Conservation (phyloP, 768 basidiomycete genomes). For the Tulasnella sp. region DNA sequence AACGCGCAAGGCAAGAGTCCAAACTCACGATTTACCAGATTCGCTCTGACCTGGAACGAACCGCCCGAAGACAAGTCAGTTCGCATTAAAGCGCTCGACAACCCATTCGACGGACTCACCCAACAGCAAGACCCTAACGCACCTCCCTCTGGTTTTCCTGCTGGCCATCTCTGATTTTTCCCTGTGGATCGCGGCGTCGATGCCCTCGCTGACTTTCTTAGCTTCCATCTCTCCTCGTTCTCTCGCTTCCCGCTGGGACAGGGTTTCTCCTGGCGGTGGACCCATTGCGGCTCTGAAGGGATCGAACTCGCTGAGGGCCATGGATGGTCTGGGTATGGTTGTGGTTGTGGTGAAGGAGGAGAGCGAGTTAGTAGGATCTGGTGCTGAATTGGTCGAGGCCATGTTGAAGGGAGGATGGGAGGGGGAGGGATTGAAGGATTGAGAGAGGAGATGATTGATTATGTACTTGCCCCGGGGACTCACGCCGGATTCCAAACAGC, state of each 20-base stretch:
- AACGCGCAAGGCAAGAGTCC: neutral
- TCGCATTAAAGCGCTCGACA: slow-evolving; percentile 30
- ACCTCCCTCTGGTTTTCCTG: slow-evolving; percentile 37
- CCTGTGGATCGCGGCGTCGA: slow-evolving; percentile 64
- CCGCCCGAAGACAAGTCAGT: slow-evolving; percentile 25
- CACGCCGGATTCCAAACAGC: neutral
- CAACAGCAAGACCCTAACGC: slow-evolving; percentile 66
- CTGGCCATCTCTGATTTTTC: slow-evolving; percentile 48
- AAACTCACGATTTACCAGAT: slow-evolving; percentile 6
- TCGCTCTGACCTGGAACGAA: slow-evolving; percentile 15
- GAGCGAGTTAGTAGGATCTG: no score
- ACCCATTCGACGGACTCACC: slow-evolving; percentile 68
- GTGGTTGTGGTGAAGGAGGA: neutral
- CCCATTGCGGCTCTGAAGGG: neutral
- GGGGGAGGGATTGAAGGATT: neutral
- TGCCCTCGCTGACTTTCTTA: slow-evolving; percentile 58
- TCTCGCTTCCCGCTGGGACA: slow-evolving; percentile 50
- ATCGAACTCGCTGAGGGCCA: neutral
- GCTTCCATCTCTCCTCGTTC: slow-evolving; percentile 59
- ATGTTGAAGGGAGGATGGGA: neutral
- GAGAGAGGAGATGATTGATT: neutral
- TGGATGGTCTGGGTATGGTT: neutral
- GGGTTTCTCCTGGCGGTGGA: slow-evolving; percentile 54
- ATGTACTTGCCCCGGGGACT: neutral
- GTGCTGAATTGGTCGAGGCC: neutral